Evolutionary conservation across 1,139 yeast species (phyloP), one percentile per base, ranked within the genome.

Genomic region (Pneumocystis murina): DNA sequence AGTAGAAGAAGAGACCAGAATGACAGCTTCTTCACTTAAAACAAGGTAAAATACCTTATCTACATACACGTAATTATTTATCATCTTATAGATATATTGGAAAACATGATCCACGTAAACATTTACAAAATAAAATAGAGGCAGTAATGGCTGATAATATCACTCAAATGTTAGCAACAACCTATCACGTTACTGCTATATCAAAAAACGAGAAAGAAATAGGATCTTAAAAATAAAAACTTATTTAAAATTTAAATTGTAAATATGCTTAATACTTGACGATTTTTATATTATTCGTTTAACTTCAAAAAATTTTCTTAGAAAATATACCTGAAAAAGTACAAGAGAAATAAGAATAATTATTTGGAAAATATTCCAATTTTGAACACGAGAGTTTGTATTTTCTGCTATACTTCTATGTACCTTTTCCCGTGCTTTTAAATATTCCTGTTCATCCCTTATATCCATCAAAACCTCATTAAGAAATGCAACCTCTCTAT

Each of bases 71-170:
- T 14, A 24, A 12, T 10, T 24, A 24, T 12, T 48, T 8, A 48
- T 24, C 10, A 12, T 24, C 28, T 48, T 12, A 4, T 24, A 48
- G 55, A 24, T 94, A 91, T 72, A 97, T 94, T 40, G 99, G 99
- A 70, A 91, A 90, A 74, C 97, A 92, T 75, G 98, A 94, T 75
- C 99, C 98, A 62, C 94, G 94, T 83, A 92, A 92, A 77, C 99
- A 94, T 77, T 80, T 94, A 72, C 82, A 87, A 62, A 97, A 89
- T 69, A 87, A 95, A 1, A 95, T 96, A 16, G 95, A 88, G 68
- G 78, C 79, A 68, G 79, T 90, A 64, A 83, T 94, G 71, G 98
- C 92, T 75, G 95, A 89, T 63, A 94, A 92, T 73, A 85, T 92
- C 63, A 89, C 89, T 16, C 84, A 95, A 57, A 82, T 92, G 70